Evolutionary conservation across 768 basidiomycete species (phyloP).

Genomic region (Mycena indigotica): DNA sequence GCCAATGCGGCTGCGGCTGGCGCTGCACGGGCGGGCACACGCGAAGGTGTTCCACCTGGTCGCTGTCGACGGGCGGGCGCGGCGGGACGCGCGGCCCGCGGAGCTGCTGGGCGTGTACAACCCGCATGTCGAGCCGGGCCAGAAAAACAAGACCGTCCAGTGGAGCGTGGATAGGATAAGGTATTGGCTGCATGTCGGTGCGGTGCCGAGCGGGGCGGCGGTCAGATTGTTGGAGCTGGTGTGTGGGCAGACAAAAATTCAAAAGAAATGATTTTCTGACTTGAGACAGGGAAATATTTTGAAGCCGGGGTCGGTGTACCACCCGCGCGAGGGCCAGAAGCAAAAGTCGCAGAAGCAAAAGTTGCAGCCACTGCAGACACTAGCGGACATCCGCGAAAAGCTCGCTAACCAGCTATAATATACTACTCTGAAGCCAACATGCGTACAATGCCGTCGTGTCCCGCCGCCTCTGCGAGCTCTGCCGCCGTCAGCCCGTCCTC

Average conservation of each 20-base stretch:
- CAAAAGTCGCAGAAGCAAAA: too few relatives aligned
- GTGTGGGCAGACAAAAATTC: constrained; percentile 39
- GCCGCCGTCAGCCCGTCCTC: constrained; percentile 61
- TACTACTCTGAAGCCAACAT: constrained; percentile 15
- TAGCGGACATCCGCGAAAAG: constrained; percentile 15
- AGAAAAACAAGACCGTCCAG: constrained; percentile 70
- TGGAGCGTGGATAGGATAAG: constrained; percentile 92
- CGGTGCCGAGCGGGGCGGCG: constrained; percentile 77
- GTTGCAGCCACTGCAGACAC: too few relatives aligned
- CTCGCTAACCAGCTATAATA: constrained; percentile 4
- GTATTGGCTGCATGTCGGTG: constrained; percentile 90
- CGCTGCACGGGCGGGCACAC: constrained; percentile 78
- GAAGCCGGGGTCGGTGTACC: constrained; percentile 57
- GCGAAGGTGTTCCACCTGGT: constrained; percentile 83
- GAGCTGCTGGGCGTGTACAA: constrained; percentile 87
- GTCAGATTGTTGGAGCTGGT: constrained; percentile 80
- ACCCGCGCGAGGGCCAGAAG: too few relatives aligned
- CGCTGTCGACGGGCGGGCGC: constrained; percentile 69
- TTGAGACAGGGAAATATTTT: constrained; percentile 60
- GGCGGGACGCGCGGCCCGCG: constrained; percentile 83
- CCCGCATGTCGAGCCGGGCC: constrained; percentile 57
- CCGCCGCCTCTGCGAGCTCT: constrained; percentile 63
- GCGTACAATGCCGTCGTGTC: constrained; percentile 54
- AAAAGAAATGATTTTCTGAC: not conserved
- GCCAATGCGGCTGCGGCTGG: constrained; percentile 84